Percentiles rank a stretch among this genome's conserved stretches.
Evolutionary conservation across 441 rosid genomes (phyloP).

Genomic region (Capsella rubella): DNA sequence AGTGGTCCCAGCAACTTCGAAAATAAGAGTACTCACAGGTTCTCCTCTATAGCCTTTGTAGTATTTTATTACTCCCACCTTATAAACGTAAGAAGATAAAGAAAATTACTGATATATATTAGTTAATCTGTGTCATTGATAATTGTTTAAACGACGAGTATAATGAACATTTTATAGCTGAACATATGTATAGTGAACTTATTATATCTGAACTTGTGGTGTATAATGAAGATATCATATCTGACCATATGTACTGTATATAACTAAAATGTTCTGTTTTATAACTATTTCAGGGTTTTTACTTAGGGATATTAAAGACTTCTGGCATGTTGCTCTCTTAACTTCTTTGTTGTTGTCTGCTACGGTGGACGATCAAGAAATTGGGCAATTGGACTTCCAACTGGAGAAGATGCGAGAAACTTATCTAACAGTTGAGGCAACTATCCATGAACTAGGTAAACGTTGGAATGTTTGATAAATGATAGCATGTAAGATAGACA

Average conservation of each 20-base stretch:
- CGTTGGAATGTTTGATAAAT: conserved; percentile 12
- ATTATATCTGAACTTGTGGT: conserved; percentile 8
- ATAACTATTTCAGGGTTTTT: conserved; percentile 62
- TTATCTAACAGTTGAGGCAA: conserved; percentile 61
- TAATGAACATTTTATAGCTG: conserved; percentile 9
- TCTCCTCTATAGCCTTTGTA: conserved; percentile 26
- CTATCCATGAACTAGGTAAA: conserved; percentile 68
- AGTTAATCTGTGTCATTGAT: conserved; percentile 5
- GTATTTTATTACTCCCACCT: conserved; percentile 6
- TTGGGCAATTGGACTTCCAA: conserved; percentile 48
- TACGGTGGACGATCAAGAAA: conserved; percentile 54
- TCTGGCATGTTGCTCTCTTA: conserved; percentile 87
- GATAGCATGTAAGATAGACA: neutral
- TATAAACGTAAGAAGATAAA: neutral
- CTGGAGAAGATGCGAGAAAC: conserved; percentile 61
- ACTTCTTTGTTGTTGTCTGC: conserved; percentile 67
- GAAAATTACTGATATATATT: neutral
- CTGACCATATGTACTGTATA: conserved; percentile 4
- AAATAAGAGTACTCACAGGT: conserved; percentile 79
- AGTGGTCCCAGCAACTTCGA: conserved; percentile 50
- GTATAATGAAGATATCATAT: conserved; percentile 10
- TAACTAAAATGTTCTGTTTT: conserved; percentile 24
- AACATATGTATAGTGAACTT: conserved; percentile 8
- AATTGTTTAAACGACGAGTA: neutral
- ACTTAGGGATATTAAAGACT: conserved; percentile 79